Percentiles rank a stretch among this genome's conserved stretches.
Evolutionary conservation across 805 yeast species (phyloP).

Genomic region (Wickerhamiella shivajii): DNA sequence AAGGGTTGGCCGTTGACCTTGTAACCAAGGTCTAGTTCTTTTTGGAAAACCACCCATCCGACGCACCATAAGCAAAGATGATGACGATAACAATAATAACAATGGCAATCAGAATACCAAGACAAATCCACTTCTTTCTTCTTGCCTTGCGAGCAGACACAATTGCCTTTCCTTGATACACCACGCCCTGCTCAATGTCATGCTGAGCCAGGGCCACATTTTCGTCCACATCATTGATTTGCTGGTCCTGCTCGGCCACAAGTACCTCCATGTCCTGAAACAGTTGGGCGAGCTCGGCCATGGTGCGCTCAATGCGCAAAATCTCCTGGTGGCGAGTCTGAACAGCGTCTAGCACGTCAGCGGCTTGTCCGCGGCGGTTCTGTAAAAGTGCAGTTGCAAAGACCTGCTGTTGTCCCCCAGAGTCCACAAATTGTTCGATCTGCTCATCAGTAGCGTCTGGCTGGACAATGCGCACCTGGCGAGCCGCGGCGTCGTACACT

Average conservation of each 20-base stretch:
- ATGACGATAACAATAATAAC: conserved; percentile 20
- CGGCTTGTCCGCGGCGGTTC: conserved; percentile 50
- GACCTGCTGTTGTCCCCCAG: conserved; percentile 70
- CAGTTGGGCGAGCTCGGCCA: conserved; percentile 88
- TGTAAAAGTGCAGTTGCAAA: conserved; percentile 66
- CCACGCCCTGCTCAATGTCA: conserved; percentile 87
- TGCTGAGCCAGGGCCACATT: conserved; percentile 71
- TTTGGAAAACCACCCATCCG: too few relatives aligned
- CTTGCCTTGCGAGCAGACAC: conserved; percentile 79
- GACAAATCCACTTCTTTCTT: conserved; percentile 79
- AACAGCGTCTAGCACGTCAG: conserved; percentile 87
- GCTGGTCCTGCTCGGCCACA: conserved; percentile 89
- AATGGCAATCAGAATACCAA: conserved; percentile 18
- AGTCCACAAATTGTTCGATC: conserved; percentile 72
- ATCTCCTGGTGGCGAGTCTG: conserved; percentile 92
- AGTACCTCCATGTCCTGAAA: conserved; percentile 93
- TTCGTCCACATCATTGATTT: conserved; percentile 67
- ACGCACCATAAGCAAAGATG: conserved; percentile 6
- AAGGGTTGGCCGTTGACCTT: too few relatives aligned
- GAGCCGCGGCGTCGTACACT: conserved; percentile 73
- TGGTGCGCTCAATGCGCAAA: conserved; percentile 84
- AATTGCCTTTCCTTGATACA: conserved; percentile 83
- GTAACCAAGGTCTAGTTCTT: too few relatives aligned
- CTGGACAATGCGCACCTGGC: conserved; percentile 70
- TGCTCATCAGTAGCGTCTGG: conserved; percentile 50